Percentiles rank a stretch among this genome's conserved stretches.
These are phyloP conservation scores for Maudiozyma barnettii DNA, from an alignment of 805 yeast genomes.

Conservation along the genomic window DNA sequence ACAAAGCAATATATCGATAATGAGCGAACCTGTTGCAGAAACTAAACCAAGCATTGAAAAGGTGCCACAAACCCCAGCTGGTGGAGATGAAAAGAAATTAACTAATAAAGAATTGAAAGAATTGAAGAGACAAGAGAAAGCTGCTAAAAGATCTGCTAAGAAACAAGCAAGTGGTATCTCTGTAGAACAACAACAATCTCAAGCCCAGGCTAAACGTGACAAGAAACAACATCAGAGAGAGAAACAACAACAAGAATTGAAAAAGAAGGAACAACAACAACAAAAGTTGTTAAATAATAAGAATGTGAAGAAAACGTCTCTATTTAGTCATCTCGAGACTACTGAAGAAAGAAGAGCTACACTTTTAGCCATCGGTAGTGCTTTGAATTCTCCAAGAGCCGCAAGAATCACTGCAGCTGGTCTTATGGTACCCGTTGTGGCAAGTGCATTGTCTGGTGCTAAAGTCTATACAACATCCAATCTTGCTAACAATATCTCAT, in stretches of 20 bases:
- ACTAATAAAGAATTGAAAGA: slow-evolving; percentile 81
- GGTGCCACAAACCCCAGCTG: background rate
- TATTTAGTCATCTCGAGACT: slow-evolving; percentile 73
- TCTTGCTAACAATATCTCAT: slow-evolving; percentile 3
- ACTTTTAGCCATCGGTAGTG: slow-evolving; percentile 27
- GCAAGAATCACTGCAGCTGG: slow-evolving; percentile 31
- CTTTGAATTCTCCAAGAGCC: slow-evolving; percentile 24
- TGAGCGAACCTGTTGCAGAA: background rate
- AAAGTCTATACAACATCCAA: slow-evolving; percentile 18
- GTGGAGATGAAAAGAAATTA: slow-evolving; percentile 28
- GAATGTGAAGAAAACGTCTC: slow-evolving; percentile 41
- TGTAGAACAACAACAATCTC: slow-evolving; percentile 31
- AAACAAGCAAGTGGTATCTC: slow-evolving; percentile 59
- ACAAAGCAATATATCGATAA: too few species aligned
- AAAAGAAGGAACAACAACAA: slow-evolving; percentile 45
- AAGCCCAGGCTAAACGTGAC: slow-evolving; percentile 36
- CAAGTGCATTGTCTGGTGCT: slow-evolving; percentile 20
- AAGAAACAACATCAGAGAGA: slow-evolving; percentile 34
- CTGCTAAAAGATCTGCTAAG: slow-evolving; percentile 84
- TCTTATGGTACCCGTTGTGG: slow-evolving; percentile 25
- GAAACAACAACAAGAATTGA: slow-evolving; percentile 41
- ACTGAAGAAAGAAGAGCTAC: slow-evolving; percentile 57
- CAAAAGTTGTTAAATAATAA: slow-evolving; percentile 28
- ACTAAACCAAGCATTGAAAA: background rate
- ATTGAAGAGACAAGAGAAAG: slow-evolving; percentile 80